phyloP scores from a whole-genome alignment of 805 yeast species.

The Priceomyces haplophilus region DNA sequence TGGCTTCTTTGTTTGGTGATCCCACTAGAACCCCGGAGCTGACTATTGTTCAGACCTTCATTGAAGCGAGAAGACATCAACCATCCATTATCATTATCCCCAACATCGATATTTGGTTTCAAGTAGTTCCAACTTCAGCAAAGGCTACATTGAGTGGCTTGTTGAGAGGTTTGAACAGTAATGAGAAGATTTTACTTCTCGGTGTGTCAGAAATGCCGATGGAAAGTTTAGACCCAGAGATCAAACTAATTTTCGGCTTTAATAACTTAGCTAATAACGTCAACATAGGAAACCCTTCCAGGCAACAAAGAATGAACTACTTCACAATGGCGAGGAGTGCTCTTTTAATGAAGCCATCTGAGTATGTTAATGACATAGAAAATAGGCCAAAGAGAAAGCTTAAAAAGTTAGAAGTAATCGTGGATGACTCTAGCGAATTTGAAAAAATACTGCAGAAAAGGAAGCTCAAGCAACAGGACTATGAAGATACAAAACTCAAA shows the following conservation, averaged over 20 bases:
- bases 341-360: slow-evolving; percentile 63
- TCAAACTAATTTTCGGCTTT: slow-evolving; percentile 58
- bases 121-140: slow-evolving; percentile 65
- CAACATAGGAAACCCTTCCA: slow-evolving; percentile 40
- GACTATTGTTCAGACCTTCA: slow-evolving; percentile 73
- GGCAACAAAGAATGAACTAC: slow-evolving; percentile 50
- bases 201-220: slow-evolving; percentile 61
- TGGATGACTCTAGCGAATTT: slow-evolving; percentile 19
- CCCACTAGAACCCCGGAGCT: slow-evolving; percentile 80
- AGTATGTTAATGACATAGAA: slow-evolving; percentile 60
- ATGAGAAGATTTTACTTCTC: slow-evolving; percentile 69
- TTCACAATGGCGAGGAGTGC: slow-evolving; percentile 55
- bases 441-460: slow-evolving; percentile 37
- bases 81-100: slow-evolving; percentile 87
- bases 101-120: slow-evolving; percentile 72
- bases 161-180: slow-evolving; percentile 62
- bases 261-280: slow-evolving; percentile 44
- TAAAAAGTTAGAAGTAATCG: slow-evolving; percentile 36
- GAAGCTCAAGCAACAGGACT: slow-evolving; percentile 49
- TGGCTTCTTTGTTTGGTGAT: slow-evolving; percentile 74
- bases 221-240: slow-evolving; percentile 42
- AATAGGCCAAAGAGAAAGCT: slow-evolving; percentile 52
- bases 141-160: slow-evolving; percentile 69
- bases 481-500: slow-evolving; percentile 76
- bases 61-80: slow-evolving; percentile 85